phyloP scores from a whole-genome alignment of 345 rosid genomes.

The Salix arbutifolia region DNA sequence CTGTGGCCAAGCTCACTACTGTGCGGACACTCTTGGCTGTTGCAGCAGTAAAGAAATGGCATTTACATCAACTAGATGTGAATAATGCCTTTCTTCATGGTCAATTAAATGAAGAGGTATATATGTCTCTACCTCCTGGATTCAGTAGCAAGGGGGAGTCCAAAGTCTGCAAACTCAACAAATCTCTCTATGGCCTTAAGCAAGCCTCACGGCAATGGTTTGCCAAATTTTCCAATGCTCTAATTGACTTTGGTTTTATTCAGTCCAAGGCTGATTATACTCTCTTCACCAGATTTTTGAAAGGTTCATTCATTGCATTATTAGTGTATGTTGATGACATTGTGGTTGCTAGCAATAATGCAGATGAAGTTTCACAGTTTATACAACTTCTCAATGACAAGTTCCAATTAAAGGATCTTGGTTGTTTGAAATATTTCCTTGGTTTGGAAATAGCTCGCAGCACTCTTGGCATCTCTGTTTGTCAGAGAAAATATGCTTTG shows the following conservation, averaged over 20 bases:
- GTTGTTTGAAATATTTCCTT: neutral
- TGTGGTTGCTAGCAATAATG: neutral
- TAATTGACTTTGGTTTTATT: neutral
- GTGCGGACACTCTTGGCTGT: neutral
- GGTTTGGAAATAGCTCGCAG: neutral
- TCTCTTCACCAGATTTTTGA: neutral
- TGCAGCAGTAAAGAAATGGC: neutral
- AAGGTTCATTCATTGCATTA: neutral
- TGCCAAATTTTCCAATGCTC: neutral
- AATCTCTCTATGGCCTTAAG: neutral
- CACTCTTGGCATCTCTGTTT: neutral
- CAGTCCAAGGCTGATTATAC: neutral
- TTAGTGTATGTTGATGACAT: neutral
- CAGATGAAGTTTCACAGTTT: neutral
- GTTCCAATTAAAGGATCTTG: slow-evolving; percentile 1
- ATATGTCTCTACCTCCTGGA: neutral
- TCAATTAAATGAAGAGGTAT: neutral
- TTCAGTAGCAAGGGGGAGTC: neutral
- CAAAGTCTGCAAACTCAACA: neutral
- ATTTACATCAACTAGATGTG: neutral
- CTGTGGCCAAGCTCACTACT: neutral
- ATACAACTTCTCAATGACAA: neutral
- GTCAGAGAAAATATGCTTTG: slow-evolving; percentile 1
- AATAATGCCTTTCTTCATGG: too few species aligned
- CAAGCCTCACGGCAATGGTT: neutral